phyloP scores from a whole-genome alignment of 1,284 basidiomycete species.

The Cerioporus squamosus region DNA sequence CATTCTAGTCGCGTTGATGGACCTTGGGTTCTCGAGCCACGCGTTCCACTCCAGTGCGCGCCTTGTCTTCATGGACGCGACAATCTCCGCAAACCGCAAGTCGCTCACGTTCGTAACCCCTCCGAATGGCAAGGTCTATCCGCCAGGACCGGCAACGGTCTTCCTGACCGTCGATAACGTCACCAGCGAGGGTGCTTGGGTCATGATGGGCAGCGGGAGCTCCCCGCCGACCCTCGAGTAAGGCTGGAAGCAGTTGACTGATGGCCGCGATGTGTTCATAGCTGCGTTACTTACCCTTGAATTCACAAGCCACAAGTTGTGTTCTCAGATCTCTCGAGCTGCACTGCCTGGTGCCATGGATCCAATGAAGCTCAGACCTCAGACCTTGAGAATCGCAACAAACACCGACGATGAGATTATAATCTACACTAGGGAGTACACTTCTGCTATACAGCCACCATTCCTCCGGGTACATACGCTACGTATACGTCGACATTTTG shows the following conservation, averaged over 20 bases:
- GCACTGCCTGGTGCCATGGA: too few species aligned
- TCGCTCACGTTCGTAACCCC: slow-evolving; percentile 47
- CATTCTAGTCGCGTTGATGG: background rate
- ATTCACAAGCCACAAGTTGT: too few species aligned
- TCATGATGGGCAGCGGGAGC: slow-evolving; percentile 48
- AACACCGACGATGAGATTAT: too few species aligned
- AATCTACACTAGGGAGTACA: too few species aligned
- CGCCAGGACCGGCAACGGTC: slow-evolving; percentile 53
- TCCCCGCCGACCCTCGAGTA: slow-evolving; percentile 13
- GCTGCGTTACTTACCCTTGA: too few species aligned
- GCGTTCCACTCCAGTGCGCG: slow-evolving; percentile 49
- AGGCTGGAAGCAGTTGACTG: background rate
- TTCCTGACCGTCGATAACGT: slow-evolving; percentile 53
- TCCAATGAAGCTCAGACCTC: too few species aligned
- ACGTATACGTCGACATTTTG: too few species aligned
- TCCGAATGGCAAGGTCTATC: slow-evolving; percentile 50
- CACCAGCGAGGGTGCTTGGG: slow-evolving; percentile 45
- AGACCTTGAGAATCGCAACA: too few species aligned
- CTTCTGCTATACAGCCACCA: too few species aligned
- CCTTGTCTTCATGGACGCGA: slow-evolving; percentile 48
- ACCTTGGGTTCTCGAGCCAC: slow-evolving; percentile 52
- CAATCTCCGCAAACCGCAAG: slow-evolving; percentile 37
- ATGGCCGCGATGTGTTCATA: too few species aligned
- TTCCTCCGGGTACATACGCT: too few species aligned
- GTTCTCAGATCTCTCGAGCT: too few species aligned